A percentile compares a stretch with the other conserved stretches of the same genome.
phyloP scores from a whole-genome alignment of 805 yeast genomes.

The Huiozyma naganishii region DNA sequence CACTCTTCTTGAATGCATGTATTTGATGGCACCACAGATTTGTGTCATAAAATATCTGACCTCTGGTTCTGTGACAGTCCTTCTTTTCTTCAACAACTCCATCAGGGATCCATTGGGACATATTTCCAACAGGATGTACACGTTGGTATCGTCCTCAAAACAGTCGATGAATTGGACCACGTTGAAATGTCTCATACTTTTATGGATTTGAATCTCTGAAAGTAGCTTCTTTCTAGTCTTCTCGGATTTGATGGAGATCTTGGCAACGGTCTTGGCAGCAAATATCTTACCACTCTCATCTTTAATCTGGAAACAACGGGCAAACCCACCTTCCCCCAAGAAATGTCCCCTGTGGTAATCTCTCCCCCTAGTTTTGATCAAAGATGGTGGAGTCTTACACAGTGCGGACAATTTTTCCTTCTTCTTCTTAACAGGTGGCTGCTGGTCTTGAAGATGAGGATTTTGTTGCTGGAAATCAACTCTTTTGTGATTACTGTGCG shows the following conservation, averaged over 20 bases:
- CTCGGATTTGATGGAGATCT: constrained; percentile 81
- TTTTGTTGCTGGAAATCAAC: constrained; percentile 4
- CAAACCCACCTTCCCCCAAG: constrained; percentile 97
- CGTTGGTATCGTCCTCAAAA: constrained; percentile 92
- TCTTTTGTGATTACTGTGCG: constrained; percentile 7
- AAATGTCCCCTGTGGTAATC: constrained; percentile 85
- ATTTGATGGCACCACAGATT: constrained; percentile 85
- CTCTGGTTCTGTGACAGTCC: constrained; percentile 81
- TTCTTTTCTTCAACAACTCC: constrained; percentile 82
- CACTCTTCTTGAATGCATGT: constrained; percentile 84
- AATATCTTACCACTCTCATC: constrained; percentile 76
- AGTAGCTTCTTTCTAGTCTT: constrained; percentile 76
- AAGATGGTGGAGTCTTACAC: constrained; percentile 93
- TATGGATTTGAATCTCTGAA: constrained; percentile 92
- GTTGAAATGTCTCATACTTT: constrained; percentile 77
- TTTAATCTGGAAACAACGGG: constrained; percentile 94
- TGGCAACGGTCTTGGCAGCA: constrained; percentile 98
- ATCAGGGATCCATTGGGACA: constrained; percentile 91
- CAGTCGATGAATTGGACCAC: constrained; percentile 91
- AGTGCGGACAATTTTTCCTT: constrained; percentile 83
- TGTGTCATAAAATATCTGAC: constrained; percentile 84
- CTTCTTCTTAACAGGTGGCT: constrained; percentile 44
- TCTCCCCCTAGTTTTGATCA: constrained; percentile 81
- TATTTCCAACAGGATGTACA: constrained; percentile 84
- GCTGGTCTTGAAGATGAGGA: constrained; percentile 7